Conservation (phyloP, 2,329 filamentous ascomycete species). For the Pleoardoris graminearum region DNA sequence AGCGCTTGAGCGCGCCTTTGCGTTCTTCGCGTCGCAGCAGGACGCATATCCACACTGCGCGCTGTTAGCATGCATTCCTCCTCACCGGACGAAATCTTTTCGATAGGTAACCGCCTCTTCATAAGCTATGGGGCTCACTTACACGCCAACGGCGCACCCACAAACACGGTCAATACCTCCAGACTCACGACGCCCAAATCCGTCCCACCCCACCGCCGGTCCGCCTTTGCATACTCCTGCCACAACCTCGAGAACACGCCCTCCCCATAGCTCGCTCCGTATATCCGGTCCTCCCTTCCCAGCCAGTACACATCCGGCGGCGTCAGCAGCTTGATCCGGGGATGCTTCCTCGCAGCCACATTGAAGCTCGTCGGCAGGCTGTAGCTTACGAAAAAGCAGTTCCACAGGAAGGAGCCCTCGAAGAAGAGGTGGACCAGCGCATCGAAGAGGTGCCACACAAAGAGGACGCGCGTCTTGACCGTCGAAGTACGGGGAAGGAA, state of each 20-base stretch:
- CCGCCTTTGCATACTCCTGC: slow-evolving; percentile 69
- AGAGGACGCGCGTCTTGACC: slow-evolving; percentile 70
- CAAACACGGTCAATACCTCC: slow-evolving; percentile 63
- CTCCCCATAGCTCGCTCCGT: slow-evolving; percentile 62
- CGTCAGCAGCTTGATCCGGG: slow-evolving; percentile 46
- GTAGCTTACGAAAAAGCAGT: slow-evolving; percentile 79
- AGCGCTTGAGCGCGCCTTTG: slow-evolving; percentile 44
- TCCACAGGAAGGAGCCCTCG: slow-evolving; percentile 89
- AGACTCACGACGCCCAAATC: slow-evolving; percentile 63
- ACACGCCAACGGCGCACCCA: slow-evolving; percentile 60
- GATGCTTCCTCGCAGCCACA: slow-evolving; percentile 30
- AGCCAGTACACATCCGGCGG: slow-evolving; percentile 58
- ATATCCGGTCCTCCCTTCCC: slow-evolving; percentile 57
- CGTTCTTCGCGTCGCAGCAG: slow-evolving; percentile 48
- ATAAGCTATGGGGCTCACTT: not conserved
- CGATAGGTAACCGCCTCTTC: not conserved
- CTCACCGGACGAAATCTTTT: not conserved
- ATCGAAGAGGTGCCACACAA: slow-evolving; percentile 95
- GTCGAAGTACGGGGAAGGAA: slow-evolving; percentile 59
- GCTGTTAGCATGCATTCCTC: slow-evolving; percentile 3
- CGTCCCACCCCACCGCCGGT: slow-evolving; percentile 62
- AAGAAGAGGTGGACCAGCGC: slow-evolving; percentile 88
- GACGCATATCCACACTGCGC: slow-evolving; percentile 57
- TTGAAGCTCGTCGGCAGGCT: slow-evolving; percentile 47
- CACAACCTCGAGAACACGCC: slow-evolving; percentile 60